A percentile compares a stretch with the other conserved stretches of the same genome.
phyloP scores from a whole-genome alignment of 192 early-diverging fungal genomes.

The Gorgonomyces haynaldii region DNA sequence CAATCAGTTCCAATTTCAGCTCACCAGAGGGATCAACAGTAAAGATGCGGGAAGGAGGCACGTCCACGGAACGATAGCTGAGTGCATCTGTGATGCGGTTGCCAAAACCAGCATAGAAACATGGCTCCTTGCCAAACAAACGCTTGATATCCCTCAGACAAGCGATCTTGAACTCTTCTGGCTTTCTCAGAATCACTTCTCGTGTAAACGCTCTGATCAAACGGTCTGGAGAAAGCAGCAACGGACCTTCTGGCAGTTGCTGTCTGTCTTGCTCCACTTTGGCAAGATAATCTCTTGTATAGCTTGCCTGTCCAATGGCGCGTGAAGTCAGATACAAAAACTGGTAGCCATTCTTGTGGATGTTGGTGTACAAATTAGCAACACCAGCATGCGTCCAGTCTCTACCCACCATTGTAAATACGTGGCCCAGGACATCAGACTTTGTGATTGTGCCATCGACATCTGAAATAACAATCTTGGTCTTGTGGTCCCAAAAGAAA shows the following conservation, averaged over 20 bases:
- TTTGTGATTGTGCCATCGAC: constrained; percentile 99
- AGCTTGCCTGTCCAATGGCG: constrained; percentile 84
- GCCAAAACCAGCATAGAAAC: constrained; percentile 95
- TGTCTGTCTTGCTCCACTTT: constrained; percentile 81
- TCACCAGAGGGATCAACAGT: constrained; percentile 89
- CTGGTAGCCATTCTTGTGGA: constrained; percentile 86
- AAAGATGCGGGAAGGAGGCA: constrained; percentile 88
- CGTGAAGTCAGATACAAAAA: constrained; percentile 89
- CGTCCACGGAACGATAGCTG: constrained; percentile 26
- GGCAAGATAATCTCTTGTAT: constrained; percentile 81
- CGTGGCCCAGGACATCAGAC: constrained; percentile 89
- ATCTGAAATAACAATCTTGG: constrained; percentile 89
- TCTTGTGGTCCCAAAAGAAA: constrained; percentile 74
- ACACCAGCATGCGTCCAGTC: constrained; percentile 98
- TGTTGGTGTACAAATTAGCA: constrained; percentile 91
- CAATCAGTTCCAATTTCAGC: constrained; percentile 79
- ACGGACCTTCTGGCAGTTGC: constrained; percentile 83
- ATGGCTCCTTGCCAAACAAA: constrained; percentile 67
- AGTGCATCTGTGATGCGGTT: constrained; percentile 96
- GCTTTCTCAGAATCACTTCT: constrained; percentile 88
- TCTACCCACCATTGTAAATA: constrained; percentile 92
- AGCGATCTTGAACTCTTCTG: constrained; percentile 95
- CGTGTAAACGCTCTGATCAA: constrained; percentile 65
- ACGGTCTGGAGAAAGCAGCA: constrained; percentile 92
- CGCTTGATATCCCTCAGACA: constrained; percentile 83